phyloP scores from a whole-genome alignment of 2,329 filamentous ascomycete genomes.

The Didymella arachidicola region DNA sequence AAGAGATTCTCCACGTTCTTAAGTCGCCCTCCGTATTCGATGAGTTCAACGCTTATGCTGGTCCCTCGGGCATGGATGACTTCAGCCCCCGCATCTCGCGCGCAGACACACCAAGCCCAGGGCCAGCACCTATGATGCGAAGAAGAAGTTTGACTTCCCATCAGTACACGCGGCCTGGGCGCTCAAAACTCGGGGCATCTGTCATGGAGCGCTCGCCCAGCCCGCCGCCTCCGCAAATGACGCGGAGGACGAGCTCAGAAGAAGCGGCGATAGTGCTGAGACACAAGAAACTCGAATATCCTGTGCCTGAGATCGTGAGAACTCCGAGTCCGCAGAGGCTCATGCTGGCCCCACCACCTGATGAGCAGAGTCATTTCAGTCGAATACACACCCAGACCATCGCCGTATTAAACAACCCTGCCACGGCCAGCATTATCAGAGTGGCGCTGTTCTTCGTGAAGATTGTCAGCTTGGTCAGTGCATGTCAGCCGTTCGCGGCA shows the following conservation, averaged over 20 bases:
- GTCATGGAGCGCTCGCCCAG: slow-evolving; percentile 48
- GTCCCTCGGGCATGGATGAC: slow-evolving; percentile 41
- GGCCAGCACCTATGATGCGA: slow-evolving; percentile 33
- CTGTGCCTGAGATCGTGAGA: slow-evolving; percentile 26
- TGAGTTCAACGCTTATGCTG: slow-evolving; percentile 53
- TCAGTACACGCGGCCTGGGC: slow-evolving; percentile 41
- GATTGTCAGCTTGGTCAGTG: slow-evolving; percentile 67
- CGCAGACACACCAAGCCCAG: slow-evolving; percentile 53
- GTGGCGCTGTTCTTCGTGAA: slow-evolving; percentile 73
- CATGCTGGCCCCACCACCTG: slow-evolving; percentile 46
- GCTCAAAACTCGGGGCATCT: slow-evolving; percentile 45
- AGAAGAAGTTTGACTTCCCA: slow-evolving; percentile 32
- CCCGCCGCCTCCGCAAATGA: slow-evolving; percentile 33
- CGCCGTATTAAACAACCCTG: slow-evolving; percentile 41
- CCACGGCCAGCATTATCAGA: slow-evolving; percentile 54
- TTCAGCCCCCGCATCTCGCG: slow-evolving; percentile 54
- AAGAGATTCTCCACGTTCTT: slow-evolving; percentile 82
- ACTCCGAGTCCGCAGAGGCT: slow-evolving; percentile 37
- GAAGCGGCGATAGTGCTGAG: slow-evolving; percentile 43
- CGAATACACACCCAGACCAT: slow-evolving; percentile 7
- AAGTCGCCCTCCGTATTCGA: slow-evolving; percentile 67
- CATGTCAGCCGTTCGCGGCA: slow-evolving; percentile 77
- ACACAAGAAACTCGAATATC: slow-evolving; percentile 41
- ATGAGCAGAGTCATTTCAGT: slow-evolving; percentile 1
- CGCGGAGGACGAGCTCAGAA: slow-evolving; percentile 32